Conservation (phyloP, 1,284 basidiomycete species). For the Boletellus deceptivus region DNA sequence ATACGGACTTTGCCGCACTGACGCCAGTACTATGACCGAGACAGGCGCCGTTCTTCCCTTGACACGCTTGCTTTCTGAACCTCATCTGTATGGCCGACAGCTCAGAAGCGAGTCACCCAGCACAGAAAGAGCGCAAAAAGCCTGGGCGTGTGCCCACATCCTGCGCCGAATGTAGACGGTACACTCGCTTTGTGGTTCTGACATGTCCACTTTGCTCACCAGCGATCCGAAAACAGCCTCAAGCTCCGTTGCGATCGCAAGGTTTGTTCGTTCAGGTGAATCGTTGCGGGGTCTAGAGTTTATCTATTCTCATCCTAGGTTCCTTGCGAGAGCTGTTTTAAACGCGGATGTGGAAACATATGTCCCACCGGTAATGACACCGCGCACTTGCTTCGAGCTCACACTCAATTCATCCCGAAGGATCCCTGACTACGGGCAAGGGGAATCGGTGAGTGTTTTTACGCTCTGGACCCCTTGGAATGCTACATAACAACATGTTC, state of each 20-base stretch:
- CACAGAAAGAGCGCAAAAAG: conserved; percentile 36
- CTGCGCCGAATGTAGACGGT: conserved; percentile 70
- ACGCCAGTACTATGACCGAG: background rate
- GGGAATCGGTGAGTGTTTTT: conserved; percentile 41
- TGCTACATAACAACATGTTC: background rate
- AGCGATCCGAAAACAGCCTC: conserved; percentile 39
- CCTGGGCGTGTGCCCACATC: conserved; percentile 58
- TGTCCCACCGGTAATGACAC: conserved; percentile 59
- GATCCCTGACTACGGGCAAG: conserved; percentile 56
- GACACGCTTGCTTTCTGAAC: background rate
- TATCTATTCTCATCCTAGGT: conserved; percentile 40
- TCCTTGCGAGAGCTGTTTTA: conserved; percentile 69
- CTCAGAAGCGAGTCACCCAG: conserved; percentile 6
- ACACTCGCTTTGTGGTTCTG: background rate
- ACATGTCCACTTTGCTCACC: background rate
- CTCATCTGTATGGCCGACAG: conserved; percentile 7
- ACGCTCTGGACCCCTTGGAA: background rate
- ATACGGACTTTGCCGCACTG: conserved; percentile 12
- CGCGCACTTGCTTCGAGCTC: conserved; percentile 11
- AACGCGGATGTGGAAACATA: conserved; percentile 65
- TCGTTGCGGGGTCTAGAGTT: background rate
- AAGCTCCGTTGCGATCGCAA: conserved; percentile 73
- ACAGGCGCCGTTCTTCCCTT: background rate
- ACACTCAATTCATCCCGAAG: conserved; percentile 24
- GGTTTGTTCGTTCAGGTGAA: conserved; percentile 34